These are phyloP conservation scores for Colletotrichum orbiculare DNA, from an alignment of 2,329 filamentous ascomycete species.

Conservation along the genomic window DNA sequence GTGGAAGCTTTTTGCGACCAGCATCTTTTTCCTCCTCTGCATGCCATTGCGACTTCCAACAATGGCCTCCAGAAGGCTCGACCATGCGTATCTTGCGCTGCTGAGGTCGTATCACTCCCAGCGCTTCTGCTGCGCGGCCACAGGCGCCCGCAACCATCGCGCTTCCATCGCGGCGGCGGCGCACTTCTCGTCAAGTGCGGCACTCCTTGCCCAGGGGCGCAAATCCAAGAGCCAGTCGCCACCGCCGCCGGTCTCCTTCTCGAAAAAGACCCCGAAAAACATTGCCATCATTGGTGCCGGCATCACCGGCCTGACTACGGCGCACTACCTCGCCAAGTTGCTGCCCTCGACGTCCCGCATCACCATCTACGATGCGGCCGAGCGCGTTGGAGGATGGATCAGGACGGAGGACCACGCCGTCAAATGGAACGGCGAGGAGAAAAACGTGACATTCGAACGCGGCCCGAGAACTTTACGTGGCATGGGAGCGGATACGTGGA, in stretches of 20 bases:
- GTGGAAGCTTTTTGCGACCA: neutral
- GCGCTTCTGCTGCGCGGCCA: conserved; percentile 25
- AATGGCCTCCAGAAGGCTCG: conserved; percentile 17
- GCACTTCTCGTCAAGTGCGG: conserved; percentile 20
- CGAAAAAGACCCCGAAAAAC: conserved; percentile 40
- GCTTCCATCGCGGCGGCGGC: neutral
- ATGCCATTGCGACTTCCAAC: conserved; percentile 4
- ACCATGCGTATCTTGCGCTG: conserved; percentile 32
- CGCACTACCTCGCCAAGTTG: conserved; percentile 79
- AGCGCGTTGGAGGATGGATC: conserved; percentile 86
- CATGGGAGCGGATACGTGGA: conserved; percentile 50
- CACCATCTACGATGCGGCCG: conserved; percentile 81
- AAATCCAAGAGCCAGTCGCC: neutral
- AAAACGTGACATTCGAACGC: conserved; percentile 78
- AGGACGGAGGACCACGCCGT: conserved; percentile 72
- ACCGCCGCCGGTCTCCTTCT: neutral
- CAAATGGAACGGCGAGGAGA: conserved; percentile 63
- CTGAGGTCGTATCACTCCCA: conserved; percentile 31
- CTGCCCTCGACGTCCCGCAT: conserved; percentile 74
- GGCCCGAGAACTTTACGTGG: conserved; percentile 82
- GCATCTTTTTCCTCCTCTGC: neutral
- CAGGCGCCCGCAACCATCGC: conserved; percentile 1
- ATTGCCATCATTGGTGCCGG: conserved; percentile 83
- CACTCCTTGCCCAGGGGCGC: no score
- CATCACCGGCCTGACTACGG: conserved; percentile 82